Percentiles rank a stretch among this genome's conserved stretches.
These are phyloP conservation scores for Stenocarpella maydis DNA, from an alignment of 2,329 filamentous ascomycete genomes.

Conservation along the genomic window DNA sequence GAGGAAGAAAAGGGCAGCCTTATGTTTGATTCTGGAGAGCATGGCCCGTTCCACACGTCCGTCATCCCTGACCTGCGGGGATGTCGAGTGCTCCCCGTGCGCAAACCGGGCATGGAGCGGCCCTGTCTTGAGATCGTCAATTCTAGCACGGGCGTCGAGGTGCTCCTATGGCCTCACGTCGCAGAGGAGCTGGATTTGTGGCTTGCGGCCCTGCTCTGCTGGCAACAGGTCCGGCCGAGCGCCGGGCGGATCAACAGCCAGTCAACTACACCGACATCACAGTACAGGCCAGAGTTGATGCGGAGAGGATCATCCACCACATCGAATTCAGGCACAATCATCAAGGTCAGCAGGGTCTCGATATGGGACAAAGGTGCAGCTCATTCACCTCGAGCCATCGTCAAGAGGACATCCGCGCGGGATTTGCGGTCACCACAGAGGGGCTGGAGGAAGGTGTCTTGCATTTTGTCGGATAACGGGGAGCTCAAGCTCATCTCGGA, in stretches of 20 bases:
- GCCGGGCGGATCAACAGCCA: slow-evolving; percentile 52
- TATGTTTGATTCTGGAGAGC: slow-evolving; percentile 76
- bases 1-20: slow-evolving; percentile 78
- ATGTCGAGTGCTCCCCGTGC: slow-evolving; percentile 71
- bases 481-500: slow-evolving; percentile 92
- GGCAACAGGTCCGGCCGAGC: slow-evolving; percentile 76
- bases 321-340: slow-evolving; percentile 63
- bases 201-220: slow-evolving; percentile 82
- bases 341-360: slow-evolving; percentile 92
- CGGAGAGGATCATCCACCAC: slow-evolving; percentile 50
- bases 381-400: slow-evolving; percentile 62
- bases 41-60: slow-evolving; percentile 69
- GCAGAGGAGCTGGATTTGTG: slow-evolving; percentile 77
- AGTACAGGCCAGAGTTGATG: slow-evolving; percentile 51
- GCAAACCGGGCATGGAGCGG: slow-evolving; percentile 55
- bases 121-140: slow-evolving; percentile 64
- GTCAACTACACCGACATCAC: slow-evolving; percentile 33
- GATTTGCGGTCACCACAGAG: slow-evolving; percentile 62
- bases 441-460: slow-evolving; percentile 88
- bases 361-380: slow-evolving; percentile 84
- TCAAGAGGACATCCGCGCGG: slow-evolving; percentile 64
- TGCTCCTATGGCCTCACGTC: slow-evolving; percentile 71
- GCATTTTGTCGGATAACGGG: slow-evolving; percentile 92
- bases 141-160: slow-evolving; percentile 63
- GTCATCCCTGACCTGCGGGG: slow-evolving; percentile 79